These are phyloP conservation scores for Podaxis sp. DNA, from an alignment of 768 basidiomycete genomes.

Conservation along the genomic window DNA sequence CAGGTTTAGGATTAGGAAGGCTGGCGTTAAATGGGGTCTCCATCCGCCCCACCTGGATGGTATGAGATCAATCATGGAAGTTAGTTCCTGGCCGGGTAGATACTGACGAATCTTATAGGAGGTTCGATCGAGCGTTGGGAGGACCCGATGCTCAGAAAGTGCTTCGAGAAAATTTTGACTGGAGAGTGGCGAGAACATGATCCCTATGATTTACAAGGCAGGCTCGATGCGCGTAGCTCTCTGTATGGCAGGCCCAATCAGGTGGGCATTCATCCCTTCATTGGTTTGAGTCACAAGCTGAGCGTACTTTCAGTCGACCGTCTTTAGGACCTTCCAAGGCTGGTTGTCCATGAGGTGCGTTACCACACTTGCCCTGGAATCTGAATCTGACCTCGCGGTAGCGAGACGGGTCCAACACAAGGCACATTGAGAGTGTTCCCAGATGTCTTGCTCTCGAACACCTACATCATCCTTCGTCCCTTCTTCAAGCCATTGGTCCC, in stretches of 20 bases:
- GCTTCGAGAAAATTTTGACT: slow-evolving; percentile 59
- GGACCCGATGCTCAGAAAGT: slow-evolving; percentile 55
- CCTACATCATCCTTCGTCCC: slow-evolving; percentile 72
- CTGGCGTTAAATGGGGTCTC: slow-evolving; percentile 54
- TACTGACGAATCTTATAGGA: slow-evolving; percentile 1
- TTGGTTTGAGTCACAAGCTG: not conserved
- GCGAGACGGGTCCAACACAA: slow-evolving; percentile 66
- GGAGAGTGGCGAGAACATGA: slow-evolving; percentile 68
- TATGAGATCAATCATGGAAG: slow-evolving; percentile 18
- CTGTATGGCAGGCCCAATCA: slow-evolving; percentile 60
- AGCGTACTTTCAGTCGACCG: slow-evolving; percentile 34
- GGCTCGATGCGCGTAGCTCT: slow-evolving; percentile 60
- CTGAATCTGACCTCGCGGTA: slow-evolving; percentile 20
- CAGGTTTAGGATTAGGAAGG: slow-evolving; percentile 74
- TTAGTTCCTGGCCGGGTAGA: slow-evolving; percentile 6
- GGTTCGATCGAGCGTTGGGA: slow-evolving; percentile 71
- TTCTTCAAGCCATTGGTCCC: slow-evolving; percentile 63
- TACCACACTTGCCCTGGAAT: not conserved
- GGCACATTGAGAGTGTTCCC: slow-evolving; percentile 74
- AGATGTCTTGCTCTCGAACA: slow-evolving; percentile 61
- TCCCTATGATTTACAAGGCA: slow-evolving; percentile 60
- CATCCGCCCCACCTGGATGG: slow-evolving; percentile 48
- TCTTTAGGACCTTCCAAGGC: slow-evolving; percentile 73
- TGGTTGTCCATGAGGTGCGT: slow-evolving; percentile 69
- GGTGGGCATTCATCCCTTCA: slow-evolving; percentile 25